Evolutionary conservation across 2,329 filamentous ascomycete genomes (phyloP).

Genomic region (Fusarium torulosum): DNA sequence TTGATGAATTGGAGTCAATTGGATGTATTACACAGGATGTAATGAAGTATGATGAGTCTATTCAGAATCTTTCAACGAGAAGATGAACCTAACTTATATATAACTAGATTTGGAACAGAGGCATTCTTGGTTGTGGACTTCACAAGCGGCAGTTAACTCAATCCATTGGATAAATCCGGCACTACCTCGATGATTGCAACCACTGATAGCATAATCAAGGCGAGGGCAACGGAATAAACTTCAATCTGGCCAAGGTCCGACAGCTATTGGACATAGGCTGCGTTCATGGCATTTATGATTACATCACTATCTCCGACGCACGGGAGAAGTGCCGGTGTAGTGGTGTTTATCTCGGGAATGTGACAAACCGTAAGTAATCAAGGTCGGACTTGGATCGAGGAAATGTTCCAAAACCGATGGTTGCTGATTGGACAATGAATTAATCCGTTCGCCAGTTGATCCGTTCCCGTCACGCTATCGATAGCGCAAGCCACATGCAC

Average conservation of each 20-base stretch:
- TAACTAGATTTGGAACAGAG: background rate
- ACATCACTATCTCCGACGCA: constrained; percentile 22
- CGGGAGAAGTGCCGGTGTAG: background rate
- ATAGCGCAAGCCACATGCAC: constrained; percentile 36
- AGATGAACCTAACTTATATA: constrained; percentile 7
- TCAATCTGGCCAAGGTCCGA: constrained; percentile 1
- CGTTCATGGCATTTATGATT: constrained; percentile 23
- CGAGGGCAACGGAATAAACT: constrained; percentile 1
- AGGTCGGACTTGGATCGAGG: constrained; percentile 23
- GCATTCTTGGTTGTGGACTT: background rate
- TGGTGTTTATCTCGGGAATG: constrained; percentile 32
- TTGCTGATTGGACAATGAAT: constrained; percentile 7
- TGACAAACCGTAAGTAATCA: constrained; percentile 29
- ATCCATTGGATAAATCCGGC: constrained; percentile 15
- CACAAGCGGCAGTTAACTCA: background rate
- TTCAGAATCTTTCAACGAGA: background rate
- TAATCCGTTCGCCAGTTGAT: constrained; percentile 35
- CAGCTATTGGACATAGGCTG: constrained; percentile 6
- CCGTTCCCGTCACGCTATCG: constrained; percentile 7
- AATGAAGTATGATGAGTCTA: constrained; percentile 2
- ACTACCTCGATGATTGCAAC: background rate
- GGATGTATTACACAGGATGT: background rate
- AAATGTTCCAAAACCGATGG: constrained; percentile 45
- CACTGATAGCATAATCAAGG: background rate
- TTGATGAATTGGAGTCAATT: background rate